phyloP scores from a whole-genome alignment of 148 eudicot species.

The Amaranthus cruentus region DNA sequence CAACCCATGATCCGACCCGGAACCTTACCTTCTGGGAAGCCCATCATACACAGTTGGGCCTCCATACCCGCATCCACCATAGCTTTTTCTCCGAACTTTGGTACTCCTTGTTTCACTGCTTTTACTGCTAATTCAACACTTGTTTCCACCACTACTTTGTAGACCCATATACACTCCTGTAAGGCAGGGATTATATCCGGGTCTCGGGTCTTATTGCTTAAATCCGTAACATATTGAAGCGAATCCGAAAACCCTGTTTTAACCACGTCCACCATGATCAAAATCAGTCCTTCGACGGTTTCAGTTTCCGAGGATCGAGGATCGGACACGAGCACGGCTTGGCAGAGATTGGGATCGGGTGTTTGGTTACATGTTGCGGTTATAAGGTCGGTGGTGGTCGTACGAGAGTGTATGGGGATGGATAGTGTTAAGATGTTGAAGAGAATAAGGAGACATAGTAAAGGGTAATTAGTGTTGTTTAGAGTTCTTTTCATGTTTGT shows the following conservation, averaged over 20 bases:
- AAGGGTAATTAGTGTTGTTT: neutral
- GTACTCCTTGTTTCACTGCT: constrained; percentile 35
- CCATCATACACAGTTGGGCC: constrained; percentile 26
- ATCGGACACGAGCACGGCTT: constrained; percentile 33
- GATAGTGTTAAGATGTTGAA: neutral
- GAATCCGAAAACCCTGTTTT: constrained; percentile 30
- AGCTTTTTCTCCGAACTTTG: constrained; percentile 42
- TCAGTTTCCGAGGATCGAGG: constrained; percentile 31
- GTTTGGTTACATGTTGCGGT: constrained; percentile 26
- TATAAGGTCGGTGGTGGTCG: constrained; percentile 27
- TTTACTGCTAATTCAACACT: constrained; percentile 24
- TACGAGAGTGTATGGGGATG: neutral
- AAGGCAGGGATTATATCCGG: constrained; percentile 21
- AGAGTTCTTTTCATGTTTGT: constrained; percentile 7
- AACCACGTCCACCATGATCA: constrained; percentile 37
- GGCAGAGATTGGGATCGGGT: constrained; percentile 34
- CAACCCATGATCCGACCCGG: constrained; percentile 23
- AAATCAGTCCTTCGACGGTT: constrained; percentile 21
- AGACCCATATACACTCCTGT: constrained; percentile 18
- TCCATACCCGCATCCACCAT: constrained; percentile 41
- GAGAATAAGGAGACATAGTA: neutral
- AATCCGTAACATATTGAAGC: constrained; percentile 6
- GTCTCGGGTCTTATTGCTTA: constrained; percentile 19
- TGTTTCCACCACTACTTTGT: constrained; percentile 21
- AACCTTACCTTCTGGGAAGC: constrained; percentile 14